Percentiles rank a stretch among this genome's conserved stretches.
Evolutionary conservation across 805 yeast species (phyloP).

Genomic region (Lipomyces sp.): DNA sequence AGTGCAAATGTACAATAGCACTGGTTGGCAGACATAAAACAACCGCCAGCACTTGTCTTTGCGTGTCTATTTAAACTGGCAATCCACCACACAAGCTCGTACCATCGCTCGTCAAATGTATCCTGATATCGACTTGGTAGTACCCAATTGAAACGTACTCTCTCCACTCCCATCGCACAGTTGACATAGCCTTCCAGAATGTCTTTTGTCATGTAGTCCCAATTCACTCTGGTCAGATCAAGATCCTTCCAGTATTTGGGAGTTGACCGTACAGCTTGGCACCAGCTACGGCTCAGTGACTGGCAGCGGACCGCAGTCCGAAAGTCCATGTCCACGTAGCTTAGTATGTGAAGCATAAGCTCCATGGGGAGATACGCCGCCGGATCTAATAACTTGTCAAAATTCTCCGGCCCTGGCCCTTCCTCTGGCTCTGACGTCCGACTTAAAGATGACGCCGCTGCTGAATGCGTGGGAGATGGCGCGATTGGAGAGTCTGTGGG

Average conservation of each 20-base stretch:
- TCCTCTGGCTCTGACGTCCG: not conserved
- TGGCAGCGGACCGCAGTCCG: slow-evolving; percentile 19
- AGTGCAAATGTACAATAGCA: slow-evolving; percentile 16
- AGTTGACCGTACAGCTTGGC: slow-evolving; percentile 14
- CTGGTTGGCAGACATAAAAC: not conserved
- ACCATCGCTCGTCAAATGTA: slow-evolving; percentile 23
- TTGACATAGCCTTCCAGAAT: slow-evolving; percentile 13
- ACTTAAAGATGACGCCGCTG: not conserved
- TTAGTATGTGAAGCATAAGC: slow-evolving; percentile 14
- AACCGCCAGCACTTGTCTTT: not conserved
- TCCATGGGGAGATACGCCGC: slow-evolving; percentile 22
- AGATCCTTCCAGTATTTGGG: slow-evolving; percentile 16
- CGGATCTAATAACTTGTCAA: slow-evolving; percentile 12
- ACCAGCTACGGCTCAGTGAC: slow-evolving; percentile 15
- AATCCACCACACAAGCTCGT: slow-evolving; percentile 22
- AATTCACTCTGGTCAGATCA: slow-evolving; percentile 12
- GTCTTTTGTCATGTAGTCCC: slow-evolving; percentile 8
- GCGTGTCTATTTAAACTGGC: slow-evolving; percentile 4
- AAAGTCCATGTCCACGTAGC: slow-evolving; percentile 18
- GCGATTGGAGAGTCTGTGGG: not conserved
- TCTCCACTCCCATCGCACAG: slow-evolving; percentile 9
- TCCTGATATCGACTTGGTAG: slow-evolving; percentile 8
- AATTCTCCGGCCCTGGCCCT: not conserved
- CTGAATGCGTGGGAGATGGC: not conserved
- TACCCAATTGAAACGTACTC: slow-evolving; percentile 16